Conservation (phyloP, 495 filamentous ascomycete genomes). For the Penicillium lividum region DNA sequence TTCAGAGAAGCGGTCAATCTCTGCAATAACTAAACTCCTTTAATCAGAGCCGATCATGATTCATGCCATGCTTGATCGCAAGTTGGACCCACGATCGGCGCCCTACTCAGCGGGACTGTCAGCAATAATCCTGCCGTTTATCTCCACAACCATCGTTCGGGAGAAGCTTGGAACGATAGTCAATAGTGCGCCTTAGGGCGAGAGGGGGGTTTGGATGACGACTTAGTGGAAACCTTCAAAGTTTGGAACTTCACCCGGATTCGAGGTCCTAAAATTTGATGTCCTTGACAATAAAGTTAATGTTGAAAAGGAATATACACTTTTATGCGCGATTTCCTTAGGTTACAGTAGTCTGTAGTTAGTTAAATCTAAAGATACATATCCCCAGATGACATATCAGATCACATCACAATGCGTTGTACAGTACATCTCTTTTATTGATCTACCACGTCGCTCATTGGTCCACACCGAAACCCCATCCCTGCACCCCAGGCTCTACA, state of each 20-base stretch:
- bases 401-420: slow-evolving; percentile 1
- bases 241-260: not conserved
- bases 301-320: not conserved
- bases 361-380: not conserved
- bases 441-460: not conserved
- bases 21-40: not conserved
- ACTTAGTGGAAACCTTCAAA: not conserved
- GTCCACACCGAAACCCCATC: not conserved
- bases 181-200: not conserved
- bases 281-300: no score
- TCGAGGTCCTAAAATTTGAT: not conserved
- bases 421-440: slow-evolving; percentile 2
- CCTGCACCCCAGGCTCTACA: not conserved
- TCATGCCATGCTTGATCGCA: not conserved
- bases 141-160: not conserved
- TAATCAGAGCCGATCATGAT: slow-evolving; percentile 1
- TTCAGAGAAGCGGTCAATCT: slow-evolving; percentile 1
- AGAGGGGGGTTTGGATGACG: not conserved
- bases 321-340: not conserved
- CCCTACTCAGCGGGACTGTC: not conserved
- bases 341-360: not conserved
- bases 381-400: slow-evolving; percentile 1
- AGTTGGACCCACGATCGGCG: not conserved
- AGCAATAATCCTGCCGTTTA: slow-evolving; percentile 1
- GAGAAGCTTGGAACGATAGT: slow-evolving; percentile 1